phyloP scores from a whole-genome alignment of 495 filamentous ascomycete genomes.

The Rhypophila decipiens region DNA sequence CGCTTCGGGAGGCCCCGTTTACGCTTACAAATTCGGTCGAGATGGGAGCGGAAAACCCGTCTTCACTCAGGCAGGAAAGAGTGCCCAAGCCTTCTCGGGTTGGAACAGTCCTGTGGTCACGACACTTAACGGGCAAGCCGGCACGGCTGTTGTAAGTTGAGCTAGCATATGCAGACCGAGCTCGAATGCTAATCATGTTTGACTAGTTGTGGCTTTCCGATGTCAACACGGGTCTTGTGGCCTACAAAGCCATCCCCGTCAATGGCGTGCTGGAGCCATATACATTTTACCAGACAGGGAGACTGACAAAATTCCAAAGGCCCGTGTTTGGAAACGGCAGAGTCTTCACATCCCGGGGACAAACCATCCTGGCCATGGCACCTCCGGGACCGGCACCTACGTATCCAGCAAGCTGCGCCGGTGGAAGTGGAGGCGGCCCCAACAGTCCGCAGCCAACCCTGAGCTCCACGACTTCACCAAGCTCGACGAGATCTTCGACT shows the following conservation, averaged over 20 bases:
- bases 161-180: no score
- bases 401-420: not conserved
- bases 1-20: slow-evolving; percentile 16
- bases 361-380: slow-evolving; percentile 1
- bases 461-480: not conserved
- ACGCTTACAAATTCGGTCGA: slow-evolving; percentile 34
- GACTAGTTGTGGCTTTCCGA: slow-evolving; percentile 33
- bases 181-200: no score
- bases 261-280: slow-evolving; percentile 26
- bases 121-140: slow-evolving; percentile 29
- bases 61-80: slow-evolving; percentile 16
- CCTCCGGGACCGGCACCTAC: not conserved
- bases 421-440: not conserved
- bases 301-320: slow-evolving; percentile 34
- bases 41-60: slow-evolving; percentile 16
- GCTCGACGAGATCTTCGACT: slow-evolving; percentile 2
- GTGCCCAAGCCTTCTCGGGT: slow-evolving; percentile 21
- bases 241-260: slow-evolving; percentile 27
- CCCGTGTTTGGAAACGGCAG: slow-evolving; percentile 35
- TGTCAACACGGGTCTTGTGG: slow-evolving; percentile 30
- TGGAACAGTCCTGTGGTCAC: slow-evolving; percentile 31
- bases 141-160: slow-evolving; percentile 25
- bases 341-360: slow-evolving; percentile 18
- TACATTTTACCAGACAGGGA: slow-evolving; percentile 21
- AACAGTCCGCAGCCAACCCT: not conserved